phyloP scores from a whole-genome alignment of 1,284 basidiomycete genomes.

The Laetiporus sulphureus region DNA sequence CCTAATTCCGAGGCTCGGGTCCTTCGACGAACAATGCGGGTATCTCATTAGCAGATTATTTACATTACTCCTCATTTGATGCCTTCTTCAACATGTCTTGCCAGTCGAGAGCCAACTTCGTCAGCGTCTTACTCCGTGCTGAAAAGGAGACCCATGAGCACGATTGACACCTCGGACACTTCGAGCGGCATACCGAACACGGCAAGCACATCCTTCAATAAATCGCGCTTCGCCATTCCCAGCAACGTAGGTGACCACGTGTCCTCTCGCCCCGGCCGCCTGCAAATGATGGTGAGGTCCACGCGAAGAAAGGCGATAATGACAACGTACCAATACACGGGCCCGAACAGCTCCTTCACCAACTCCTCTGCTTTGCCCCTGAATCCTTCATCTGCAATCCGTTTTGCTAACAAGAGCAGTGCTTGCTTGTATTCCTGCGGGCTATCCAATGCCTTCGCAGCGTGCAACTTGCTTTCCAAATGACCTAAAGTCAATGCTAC shows the following conservation, averaged over 20 bases:
- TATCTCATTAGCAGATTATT: too few relatives aligned
- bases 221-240: constrained; percentile 70
- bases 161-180: constrained; percentile 2
- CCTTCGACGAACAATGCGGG: too few relatives aligned
- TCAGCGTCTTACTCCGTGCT: constrained; percentile 69
- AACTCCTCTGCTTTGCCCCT: constrained; percentile 83
- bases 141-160: neutral
- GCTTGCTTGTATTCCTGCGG: constrained; percentile 77
- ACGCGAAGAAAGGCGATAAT: neutral
- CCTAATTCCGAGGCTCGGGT: too few relatives aligned
- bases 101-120: constrained; percentile 71
- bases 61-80: constrained; percentile 29
- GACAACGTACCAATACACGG: constrained; percentile 68
- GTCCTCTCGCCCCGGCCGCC: constrained; percentile 59
- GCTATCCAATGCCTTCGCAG: constrained; percentile 69
- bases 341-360: constrained; percentile 81
- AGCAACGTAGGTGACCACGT: constrained; percentile 61
- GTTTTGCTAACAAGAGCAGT: constrained; percentile 71
- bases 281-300: constrained; percentile 21
- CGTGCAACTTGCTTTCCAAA: constrained; percentile 74
- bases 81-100: constrained; percentile 68
- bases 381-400: constrained; percentile 82
- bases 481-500: constrained; percentile 78
- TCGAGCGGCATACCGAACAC: constrained; percentile 54
- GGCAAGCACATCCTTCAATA: constrained; percentile 72